phyloP scores from a whole-genome alignment of 495 filamentous ascomycete species.

The Aeminium ludgeri region DNA sequence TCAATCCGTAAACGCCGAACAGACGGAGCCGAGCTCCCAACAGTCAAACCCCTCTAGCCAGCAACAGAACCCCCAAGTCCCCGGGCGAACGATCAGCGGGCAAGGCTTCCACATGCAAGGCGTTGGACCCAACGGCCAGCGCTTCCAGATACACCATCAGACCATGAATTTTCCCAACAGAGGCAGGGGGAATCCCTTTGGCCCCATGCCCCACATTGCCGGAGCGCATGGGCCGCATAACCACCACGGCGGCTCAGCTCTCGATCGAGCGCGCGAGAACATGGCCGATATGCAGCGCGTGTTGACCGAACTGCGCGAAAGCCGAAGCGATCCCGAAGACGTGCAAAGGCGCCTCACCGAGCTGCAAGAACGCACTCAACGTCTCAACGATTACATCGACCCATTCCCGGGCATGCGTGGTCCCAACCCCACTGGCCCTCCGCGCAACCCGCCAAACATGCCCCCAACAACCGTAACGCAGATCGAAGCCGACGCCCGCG shows the following conservation, averaged over 20 bases:
- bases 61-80: background rate
- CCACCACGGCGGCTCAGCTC: conserved; percentile 2
- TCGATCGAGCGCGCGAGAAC: conserved; percentile 14
- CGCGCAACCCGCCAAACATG: background rate
- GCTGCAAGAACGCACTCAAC: conserved; percentile 4
- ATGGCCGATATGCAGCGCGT: conserved; percentile 14
- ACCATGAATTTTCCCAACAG: conserved; percentile 3
- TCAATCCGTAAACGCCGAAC: background rate
- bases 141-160: conserved; percentile 5
- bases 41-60: background rate
- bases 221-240: background rate
- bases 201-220: background rate
- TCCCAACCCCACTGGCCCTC: background rate
- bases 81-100: conserved; percentile 5
- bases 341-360: conserved; percentile 1
- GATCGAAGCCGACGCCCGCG: background rate
- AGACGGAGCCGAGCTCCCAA: background rate
- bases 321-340: conserved; percentile 1
- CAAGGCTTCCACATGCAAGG: conserved; percentile 14
- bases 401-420: background rate
- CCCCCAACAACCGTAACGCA: background rate
- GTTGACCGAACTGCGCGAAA: conserved; percentile 6
- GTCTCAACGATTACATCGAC: conserved; percentile 12
- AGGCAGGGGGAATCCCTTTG: background rate
- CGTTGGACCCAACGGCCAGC: conserved; percentile 4